Base-by-base conservation (phyloP, 495 filamentous ascomycete genomes). In the Lasiosphaeriaceae sp. region DNA sequence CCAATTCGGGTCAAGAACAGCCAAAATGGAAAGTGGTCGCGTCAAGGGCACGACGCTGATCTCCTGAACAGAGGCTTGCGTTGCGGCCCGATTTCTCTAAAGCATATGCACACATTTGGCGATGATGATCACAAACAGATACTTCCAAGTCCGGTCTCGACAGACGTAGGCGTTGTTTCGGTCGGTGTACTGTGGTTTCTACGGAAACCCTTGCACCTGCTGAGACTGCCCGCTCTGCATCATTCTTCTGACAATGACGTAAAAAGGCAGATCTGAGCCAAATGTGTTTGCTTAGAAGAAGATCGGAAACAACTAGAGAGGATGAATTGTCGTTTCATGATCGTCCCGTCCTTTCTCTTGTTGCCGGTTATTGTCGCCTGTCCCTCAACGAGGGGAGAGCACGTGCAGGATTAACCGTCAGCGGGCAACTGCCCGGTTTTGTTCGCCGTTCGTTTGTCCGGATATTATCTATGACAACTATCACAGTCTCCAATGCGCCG, bases 1-100 rank as follows among this genome's bases (percentile, higher is more conserved):
- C 50, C 90, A 96, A 69, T 96, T 96, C 66, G 90, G 90, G 26
- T 82, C 90, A 7, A 77, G 90, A 57, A 94, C 89, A 11, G 90
- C 90, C 11, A 95, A 91, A 70, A 93, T 95, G 84, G 86, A 90
- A 66, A 72, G 69, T 26, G 87, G 90, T 12, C 83, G 75, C 57
- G 84, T 77, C 14, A 91, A 87, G 65, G 90, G 90, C 1, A 93
- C 89, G 9, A 67, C 73, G 3, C 50, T 73, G 31, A 71, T 82
- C 56, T 72, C 74, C 2, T 73, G 56, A 66, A 26, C 48, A n/a
- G 17, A 9, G 49, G 55, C 52, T 11, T 56, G 43, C 44, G 54
- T 29, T 43, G 12, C 8, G 39, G 8, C 4, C 9, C 26, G 26
- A 31, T 9, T 31, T 31, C 26, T 31, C 26, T 31, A 9, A 3